phyloP scores from a whole-genome alignment of 371 early-diverging fungal species.

The Mucor saturninus region DNA sequence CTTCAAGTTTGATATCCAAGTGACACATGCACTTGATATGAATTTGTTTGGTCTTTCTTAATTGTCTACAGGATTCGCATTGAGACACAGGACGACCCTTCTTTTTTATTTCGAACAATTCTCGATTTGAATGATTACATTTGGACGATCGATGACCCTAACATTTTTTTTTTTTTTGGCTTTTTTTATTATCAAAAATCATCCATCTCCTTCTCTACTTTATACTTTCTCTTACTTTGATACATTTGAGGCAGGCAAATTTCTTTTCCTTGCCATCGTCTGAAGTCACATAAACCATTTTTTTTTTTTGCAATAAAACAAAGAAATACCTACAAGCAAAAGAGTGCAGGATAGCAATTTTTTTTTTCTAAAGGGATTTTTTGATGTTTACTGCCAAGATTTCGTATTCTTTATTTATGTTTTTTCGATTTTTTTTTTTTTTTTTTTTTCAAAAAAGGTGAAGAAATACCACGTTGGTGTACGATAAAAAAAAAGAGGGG shows the following conservation, averaged over 20 bases:
- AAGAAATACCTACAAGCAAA: background rate
- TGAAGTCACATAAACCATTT: slow-evolving; percentile 37
- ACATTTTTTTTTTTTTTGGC: too few species aligned
- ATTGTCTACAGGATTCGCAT: slow-evolving; percentile 71
- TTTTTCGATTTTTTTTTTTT: background rate
- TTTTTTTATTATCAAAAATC: background rate
- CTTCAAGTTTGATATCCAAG: slow-evolving; percentile 16
- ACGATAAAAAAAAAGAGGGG: background rate
- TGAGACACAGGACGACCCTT: slow-evolving; percentile 84
- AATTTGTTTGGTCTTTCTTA: slow-evolving; percentile 72
- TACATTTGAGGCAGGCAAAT: slow-evolving; percentile 51
- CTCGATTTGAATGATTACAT: slow-evolving; percentile 65
- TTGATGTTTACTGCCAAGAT: background rate
- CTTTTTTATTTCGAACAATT: slow-evolving; percentile 68
- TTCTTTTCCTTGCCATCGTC: slow-evolving; percentile 45
- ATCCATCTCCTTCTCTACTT: background rate
- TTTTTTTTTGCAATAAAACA: slow-evolving; percentile 3
- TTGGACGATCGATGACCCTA: slow-evolving; percentile 69
- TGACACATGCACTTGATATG: slow-evolving; percentile 76
- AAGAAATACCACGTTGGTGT: slow-evolving; percentile 33
- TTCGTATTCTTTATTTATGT: background rate
- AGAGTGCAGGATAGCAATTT: too few species aligned
- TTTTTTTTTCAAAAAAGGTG: slow-evolving; percentile 21
- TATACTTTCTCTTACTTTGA: slow-evolving; percentile 34
- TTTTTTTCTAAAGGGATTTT: background rate